phyloP scores from a whole-genome alignment of 2,329 filamentous ascomycete species.

The Talaromyces sp. region DNA sequence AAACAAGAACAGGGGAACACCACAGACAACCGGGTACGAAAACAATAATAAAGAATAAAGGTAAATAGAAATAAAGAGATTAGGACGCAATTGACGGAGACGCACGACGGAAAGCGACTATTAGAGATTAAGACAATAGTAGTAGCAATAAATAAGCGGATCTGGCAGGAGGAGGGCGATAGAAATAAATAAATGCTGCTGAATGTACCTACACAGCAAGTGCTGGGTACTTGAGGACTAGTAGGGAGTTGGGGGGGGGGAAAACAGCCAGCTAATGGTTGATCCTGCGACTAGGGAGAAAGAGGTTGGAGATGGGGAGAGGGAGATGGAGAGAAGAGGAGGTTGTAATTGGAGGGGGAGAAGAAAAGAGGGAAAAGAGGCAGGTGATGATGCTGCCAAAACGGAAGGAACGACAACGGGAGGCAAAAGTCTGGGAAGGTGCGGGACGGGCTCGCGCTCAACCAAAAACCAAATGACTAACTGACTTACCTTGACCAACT shows the following conservation, averaged over 20 bases:
- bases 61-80: slow-evolving; percentile 19
- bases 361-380: background rate
- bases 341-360: background rate
- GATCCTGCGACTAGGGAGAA: background rate
- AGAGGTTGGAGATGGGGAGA: background rate
- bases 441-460: background rate
- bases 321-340: background rate
- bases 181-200: slow-evolving; percentile 7
- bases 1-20: background rate
- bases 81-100: slow-evolving; percentile 18
- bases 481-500: background rate
- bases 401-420: background rate
- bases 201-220: slow-evolving; percentile 5
- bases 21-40: background rate
- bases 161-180: background rate
- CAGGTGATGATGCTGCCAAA: slow-evolving; percentile 5
- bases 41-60: slow-evolving; percentile 20
- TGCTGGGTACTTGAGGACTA: background rate
- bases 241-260: background rate
- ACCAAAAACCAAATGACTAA: background rate
- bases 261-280: background rate
- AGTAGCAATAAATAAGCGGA: slow-evolving; percentile 1
- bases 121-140: slow-evolving; percentile 19
- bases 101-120: slow-evolving; percentile 16
- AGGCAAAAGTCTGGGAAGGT: slow-evolving; percentile 11